phyloP scores from a whole-genome alignment of 768 basidiomycete species.

The Tricholoma furcatifolium region DNA sequence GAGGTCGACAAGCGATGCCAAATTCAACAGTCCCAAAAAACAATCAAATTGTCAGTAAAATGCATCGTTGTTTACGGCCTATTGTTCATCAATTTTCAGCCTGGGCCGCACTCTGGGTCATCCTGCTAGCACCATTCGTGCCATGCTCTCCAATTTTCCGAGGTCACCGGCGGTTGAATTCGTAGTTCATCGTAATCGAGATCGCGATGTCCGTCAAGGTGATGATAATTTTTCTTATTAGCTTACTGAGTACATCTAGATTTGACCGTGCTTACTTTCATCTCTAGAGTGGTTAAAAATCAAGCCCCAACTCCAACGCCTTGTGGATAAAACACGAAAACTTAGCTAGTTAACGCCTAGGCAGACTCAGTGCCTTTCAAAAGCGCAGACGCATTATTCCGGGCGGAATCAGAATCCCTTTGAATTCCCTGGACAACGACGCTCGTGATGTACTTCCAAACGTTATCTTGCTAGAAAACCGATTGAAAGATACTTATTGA shows the following conservation, averaged over 20 bases:
- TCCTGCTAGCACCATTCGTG: not conserved
- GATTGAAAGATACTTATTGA: not conserved
- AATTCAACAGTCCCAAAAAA: not conserved
- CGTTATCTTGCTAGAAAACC: not conserved
- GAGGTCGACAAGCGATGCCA: not conserved
- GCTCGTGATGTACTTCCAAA: not conserved
- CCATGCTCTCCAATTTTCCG: not conserved
- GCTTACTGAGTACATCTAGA: not conserved
- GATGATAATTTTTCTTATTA: not conserved
- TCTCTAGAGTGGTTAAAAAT: not conserved
- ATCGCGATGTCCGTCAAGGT: not conserved
- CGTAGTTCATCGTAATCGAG: not conserved
- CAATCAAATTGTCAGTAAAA: not conserved
- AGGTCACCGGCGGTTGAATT: not conserved
- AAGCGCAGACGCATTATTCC: not conserved
- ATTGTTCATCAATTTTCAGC: not conserved
- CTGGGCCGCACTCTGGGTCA: not conserved
- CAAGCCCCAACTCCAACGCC: not conserved
- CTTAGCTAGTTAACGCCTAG: too few species aligned
- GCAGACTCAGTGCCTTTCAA: not conserved
- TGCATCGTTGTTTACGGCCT: not conserved
- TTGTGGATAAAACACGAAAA: not conserved
- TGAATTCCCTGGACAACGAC: not conserved
- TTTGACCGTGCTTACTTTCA: too few species aligned
- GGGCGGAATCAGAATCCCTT: not conserved